These are phyloP conservation scores for Boletus rubropictus DNA, from an alignment of 768 basidiomycete genomes.

Conservation along the genomic window DNA sequence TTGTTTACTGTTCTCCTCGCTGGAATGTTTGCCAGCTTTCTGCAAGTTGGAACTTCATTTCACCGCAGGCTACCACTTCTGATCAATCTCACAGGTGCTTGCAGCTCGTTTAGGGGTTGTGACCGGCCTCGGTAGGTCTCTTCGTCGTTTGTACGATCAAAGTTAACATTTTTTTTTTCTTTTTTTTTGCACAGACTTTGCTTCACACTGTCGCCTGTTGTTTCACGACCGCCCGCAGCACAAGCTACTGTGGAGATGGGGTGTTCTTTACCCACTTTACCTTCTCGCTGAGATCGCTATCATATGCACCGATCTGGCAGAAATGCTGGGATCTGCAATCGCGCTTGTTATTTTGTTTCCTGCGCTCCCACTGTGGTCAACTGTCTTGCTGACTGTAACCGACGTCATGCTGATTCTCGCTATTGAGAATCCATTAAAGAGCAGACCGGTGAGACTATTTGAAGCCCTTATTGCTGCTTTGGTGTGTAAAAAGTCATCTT, in stretches of 20 bases:
- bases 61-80: background rate
- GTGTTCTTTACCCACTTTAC: constrained; percentile 62
- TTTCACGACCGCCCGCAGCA: constrained; percentile 61
- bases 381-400: constrained; percentile 59
- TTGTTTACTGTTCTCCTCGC: constrained; percentile 82
- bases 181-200: constrained; percentile 46
- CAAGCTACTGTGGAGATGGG: constrained; percentile 51
- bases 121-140: constrained; percentile 62
- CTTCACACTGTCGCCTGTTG: constrained; percentile 57
- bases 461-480: constrained; percentile 58
- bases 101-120: constrained; percentile 79
- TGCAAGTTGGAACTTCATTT: constrained; percentile 48
- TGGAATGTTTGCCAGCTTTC: constrained; percentile 74
- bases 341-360: constrained; percentile 74
- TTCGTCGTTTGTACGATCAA: background rate
- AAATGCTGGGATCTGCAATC: constrained; percentile 77
- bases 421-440: constrained; percentile 63
- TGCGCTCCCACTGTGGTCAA: constrained; percentile 59
- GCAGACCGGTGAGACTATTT: constrained; percentile 61
- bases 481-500: constrained; percentile 35
- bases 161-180: no score
- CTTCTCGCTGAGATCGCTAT: constrained; percentile 63
- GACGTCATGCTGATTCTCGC: constrained; percentile 70
- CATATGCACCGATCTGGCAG: constrained; percentile 74
- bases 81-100: constrained; percentile 47